phyloP scores from a whole-genome alignment of 768 basidiomycete species.

The Asterophora lycoperdoides region DNA sequence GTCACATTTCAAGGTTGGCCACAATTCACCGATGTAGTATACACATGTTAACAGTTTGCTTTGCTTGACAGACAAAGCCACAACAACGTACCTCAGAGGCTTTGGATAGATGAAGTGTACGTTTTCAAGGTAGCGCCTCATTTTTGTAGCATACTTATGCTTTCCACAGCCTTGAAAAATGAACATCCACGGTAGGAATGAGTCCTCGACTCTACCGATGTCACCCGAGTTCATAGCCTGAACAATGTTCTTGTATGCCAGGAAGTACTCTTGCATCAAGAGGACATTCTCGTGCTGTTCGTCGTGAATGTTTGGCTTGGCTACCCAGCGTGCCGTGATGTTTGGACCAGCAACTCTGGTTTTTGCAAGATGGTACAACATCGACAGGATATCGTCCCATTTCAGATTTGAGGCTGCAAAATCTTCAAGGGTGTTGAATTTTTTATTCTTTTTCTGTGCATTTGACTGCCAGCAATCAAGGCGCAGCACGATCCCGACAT shows the following conservation, averaged over 20 bases:
- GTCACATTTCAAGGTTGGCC: too few relatives aligned
- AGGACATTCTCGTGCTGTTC: conserved; percentile 27
- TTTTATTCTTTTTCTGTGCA: neutral
- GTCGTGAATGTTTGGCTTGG: conserved; percentile 15
- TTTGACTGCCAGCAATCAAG: conserved; percentile 26
- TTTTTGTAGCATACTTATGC: conserved; percentile 28
- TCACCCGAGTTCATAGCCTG: conserved; percentile 29
- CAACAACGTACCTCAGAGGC: conserved; percentile 4
- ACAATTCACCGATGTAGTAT: too few relatives aligned
- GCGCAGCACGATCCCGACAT: conserved; percentile 17
- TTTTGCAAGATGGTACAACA: too few relatives aligned
- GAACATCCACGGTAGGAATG: conserved; percentile 20
- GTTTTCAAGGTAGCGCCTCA: conserved; percentile 22
- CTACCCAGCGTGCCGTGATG: conserved; percentile 13
- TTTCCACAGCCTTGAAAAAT: conserved; percentile 28
- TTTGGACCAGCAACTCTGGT: too few relatives aligned
- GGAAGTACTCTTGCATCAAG: conserved; percentile 25
- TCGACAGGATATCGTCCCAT: conserved; percentile 5
- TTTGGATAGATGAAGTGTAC: conserved; percentile 22
- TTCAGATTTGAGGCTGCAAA: conserved; percentile 30
- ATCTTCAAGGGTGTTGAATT: conserved; percentile 17
- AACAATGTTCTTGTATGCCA: conserved; percentile 33
- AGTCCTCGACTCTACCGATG: conserved; percentile 24
- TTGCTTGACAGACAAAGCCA: too few relatives aligned
- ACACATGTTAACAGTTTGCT: too few relatives aligned